Evolutionary conservation across 108 stramenopile species (phyloP).

Genomic region (Skeletonema grethae): DNA sequence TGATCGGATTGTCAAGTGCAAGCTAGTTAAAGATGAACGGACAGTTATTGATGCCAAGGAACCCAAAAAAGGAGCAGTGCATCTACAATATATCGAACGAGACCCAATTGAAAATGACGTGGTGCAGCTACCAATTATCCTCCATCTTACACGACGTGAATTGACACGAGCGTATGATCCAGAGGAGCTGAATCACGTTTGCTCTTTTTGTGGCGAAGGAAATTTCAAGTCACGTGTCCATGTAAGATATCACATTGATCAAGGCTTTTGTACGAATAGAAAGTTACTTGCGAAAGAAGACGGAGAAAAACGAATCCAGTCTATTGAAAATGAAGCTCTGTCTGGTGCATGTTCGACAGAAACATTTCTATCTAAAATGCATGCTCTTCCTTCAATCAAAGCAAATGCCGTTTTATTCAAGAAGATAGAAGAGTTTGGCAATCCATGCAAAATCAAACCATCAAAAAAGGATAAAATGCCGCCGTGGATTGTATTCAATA

Average conservation of each 20-base stretch:
- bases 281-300: constrained; percentile 24
- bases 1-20: constrained; percentile 75
- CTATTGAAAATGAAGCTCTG: constrained; percentile 23
- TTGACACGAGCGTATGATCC: constrained; percentile 51
- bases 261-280: background rate
- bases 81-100: background rate
- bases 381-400: constrained; percentile 11
- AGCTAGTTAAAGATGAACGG: constrained; percentile 50
- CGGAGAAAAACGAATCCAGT: background rate
- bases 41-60: background rate
- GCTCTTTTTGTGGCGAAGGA: constrained; percentile 54
- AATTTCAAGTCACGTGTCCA: constrained; percentile 30
- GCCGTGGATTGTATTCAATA: constrained; percentile 50
- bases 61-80: constrained; percentile 13
- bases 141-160: constrained; percentile 18
- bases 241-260: constrained; percentile 35
- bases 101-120: background rate
- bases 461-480: constrained; percentile 40
- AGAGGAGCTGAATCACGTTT: constrained; percentile 25
- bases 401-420: background rate
- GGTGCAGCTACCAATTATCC: background rate
- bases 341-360: background rate
- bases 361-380: constrained; percentile 11
- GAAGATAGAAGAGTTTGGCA: constrained; percentile 6
- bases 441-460: constrained; percentile 33